These are phyloP conservation scores for Solanum hybrid DNA, from an alignment of 305 asterid genomes.

Conservation along the genomic window DNA sequence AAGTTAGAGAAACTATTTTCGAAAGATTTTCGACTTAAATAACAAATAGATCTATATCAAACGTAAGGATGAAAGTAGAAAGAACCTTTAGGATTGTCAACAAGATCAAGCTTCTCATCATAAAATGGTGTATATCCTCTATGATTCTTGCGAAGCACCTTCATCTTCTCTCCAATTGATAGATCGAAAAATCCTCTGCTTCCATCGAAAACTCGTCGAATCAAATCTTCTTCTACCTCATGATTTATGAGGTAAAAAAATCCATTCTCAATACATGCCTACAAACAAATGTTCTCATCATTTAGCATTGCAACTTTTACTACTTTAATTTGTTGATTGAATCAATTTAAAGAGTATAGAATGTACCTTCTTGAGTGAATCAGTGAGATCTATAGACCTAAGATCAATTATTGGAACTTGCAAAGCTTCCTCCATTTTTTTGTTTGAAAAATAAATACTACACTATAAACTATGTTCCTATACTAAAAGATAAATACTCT, in stretches of 20 bases:
- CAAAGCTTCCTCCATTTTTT: constrained; percentile 19
- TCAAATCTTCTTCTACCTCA: constrained; percentile 38
- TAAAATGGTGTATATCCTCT: constrained; percentile 45
- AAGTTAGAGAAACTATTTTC: too few species aligned
- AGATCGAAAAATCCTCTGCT: constrained; percentile 35
- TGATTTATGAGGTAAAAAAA: constrained; percentile 26
- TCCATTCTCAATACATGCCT: neutral
- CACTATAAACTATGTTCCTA: neutral
- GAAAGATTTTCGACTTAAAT: neutral
- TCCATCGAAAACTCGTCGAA: constrained; percentile 30
- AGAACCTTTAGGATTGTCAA: constrained; percentile 31
- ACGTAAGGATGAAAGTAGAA: neutral
- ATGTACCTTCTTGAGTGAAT: constrained; percentile 18
- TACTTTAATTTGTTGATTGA: neutral
- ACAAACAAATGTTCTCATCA: neutral
- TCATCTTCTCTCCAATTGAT: constrained; percentile 34
- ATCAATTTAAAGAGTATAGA: neutral
- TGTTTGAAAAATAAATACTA: neutral
- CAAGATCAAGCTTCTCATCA: constrained; percentile 39
- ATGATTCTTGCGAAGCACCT: constrained; percentile 27
- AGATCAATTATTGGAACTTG: constrained; percentile 49
- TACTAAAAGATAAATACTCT: neutral
- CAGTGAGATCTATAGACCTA: constrained; percentile 23
- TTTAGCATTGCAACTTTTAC: neutral
- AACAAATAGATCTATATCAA: neutral